Evolutionary conservation across 1,139 yeast species (phyloP).

Genomic region (Blastobotrys illinoisensis): DNA sequence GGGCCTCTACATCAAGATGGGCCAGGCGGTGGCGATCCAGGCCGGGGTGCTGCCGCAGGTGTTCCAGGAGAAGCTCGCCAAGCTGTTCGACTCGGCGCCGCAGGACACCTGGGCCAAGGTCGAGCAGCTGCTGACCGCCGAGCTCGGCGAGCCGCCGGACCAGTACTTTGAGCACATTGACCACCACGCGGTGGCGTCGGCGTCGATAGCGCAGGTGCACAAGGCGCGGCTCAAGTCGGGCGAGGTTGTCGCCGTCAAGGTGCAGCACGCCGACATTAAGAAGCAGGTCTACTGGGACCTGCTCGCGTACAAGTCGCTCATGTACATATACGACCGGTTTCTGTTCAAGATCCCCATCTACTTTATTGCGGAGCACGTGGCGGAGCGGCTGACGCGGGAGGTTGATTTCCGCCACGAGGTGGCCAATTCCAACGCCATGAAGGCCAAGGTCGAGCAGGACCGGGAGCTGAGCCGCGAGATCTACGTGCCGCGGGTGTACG

Average conservation of each 20-base stretch:
- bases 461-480: slow-evolving; percentile 32
- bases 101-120: slow-evolving; percentile 55
- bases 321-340: slow-evolving; percentile 47
- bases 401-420: slow-evolving; percentile 56
- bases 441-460: slow-evolving; percentile 34
- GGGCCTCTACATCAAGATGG: slow-evolving; percentile 70
- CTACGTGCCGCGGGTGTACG: slow-evolving; percentile 52
- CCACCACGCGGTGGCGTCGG: slow-evolving; percentile 58
- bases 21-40: slow-evolving; percentile 72
- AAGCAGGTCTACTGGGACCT: slow-evolving; percentile 57
- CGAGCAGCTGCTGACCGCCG: slow-evolving; percentile 41
- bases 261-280: slow-evolving; percentile 58
- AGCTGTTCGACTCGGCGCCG: slow-evolving; percentile 68
- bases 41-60: slow-evolving; percentile 61
- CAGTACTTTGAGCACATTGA: slow-evolving; percentile 45
- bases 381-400: slow-evolving; percentile 54
- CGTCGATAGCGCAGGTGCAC: slow-evolving; percentile 73
- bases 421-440: slow-evolving; percentile 42
- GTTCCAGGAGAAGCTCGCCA: slow-evolving; percentile 49
- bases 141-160: slow-evolving; percentile 46
- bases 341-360: slow-evolving; percentile 62
- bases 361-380: slow-evolving; percentile 51
- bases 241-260: slow-evolving; percentile 58
- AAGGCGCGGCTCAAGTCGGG: slow-evolving; percentile 48
- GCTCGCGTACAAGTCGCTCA: slow-evolving; percentile 48